A percentile compares a stretch with the other conserved stretches of the same genome.
Conservation (phyloP, 2,329 filamentous ascomycete genomes). For the Epichloe bromicola region DNA sequence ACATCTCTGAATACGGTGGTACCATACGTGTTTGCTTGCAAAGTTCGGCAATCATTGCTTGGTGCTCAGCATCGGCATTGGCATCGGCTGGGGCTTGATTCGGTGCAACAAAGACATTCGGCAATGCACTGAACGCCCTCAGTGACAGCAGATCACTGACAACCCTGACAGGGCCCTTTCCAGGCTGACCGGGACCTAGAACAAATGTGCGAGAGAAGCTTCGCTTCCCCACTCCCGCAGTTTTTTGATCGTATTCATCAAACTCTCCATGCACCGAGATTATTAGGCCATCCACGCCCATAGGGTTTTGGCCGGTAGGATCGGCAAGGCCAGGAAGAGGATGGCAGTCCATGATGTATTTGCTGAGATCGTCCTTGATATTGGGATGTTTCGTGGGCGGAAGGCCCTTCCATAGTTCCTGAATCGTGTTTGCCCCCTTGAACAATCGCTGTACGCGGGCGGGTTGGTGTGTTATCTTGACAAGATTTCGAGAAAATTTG, state of each 20-base stretch:
- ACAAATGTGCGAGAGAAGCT: constrained; percentile 76
- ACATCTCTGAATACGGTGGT: constrained; percentile 64
- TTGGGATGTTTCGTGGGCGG: constrained; percentile 65
- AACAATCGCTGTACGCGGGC: constrained; percentile 53
- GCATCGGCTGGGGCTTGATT: constrained; percentile 12
- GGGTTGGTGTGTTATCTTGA: constrained; percentile 48
- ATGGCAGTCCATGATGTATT: constrained; percentile 77
- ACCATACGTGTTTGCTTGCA: constrained; percentile 72
- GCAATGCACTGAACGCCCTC: constrained; percentile 47
- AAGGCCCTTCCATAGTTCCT: constrained; percentile 54
- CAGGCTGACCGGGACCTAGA: constrained; percentile 58
- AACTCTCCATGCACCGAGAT: constrained; percentile 76
- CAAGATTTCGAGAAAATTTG: constrained; percentile 65
- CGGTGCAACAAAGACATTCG: constrained; percentile 26
- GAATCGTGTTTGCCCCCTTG: constrained; percentile 51
- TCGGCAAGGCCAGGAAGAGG: constrained; percentile 60
- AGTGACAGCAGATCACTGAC: constrained; percentile 68
- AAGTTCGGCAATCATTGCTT: constrained; percentile 62
- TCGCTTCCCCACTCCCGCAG: constrained; percentile 47
- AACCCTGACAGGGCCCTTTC: constrained; percentile 54
- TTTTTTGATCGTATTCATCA: constrained; percentile 52
- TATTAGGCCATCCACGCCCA: constrained; percentile 64
- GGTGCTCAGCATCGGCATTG: constrained; percentile 33
- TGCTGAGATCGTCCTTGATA: constrained; percentile 49
- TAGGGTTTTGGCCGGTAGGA: constrained; percentile 45